Conservation (phyloP, 192 early-diverging fungal species). For the Haplosporangium gracile region DNA sequence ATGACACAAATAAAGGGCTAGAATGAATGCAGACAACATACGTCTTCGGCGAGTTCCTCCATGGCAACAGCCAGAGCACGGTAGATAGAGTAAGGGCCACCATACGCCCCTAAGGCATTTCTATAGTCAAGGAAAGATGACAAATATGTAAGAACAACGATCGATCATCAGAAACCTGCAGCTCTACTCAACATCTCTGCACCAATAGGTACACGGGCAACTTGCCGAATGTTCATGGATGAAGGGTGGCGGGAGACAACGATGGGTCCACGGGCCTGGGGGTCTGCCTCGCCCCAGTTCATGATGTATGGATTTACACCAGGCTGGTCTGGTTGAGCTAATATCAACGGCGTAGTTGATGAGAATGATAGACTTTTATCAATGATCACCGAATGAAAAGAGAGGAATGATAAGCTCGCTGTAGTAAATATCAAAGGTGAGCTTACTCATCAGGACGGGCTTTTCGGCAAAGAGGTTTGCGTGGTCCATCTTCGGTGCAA, state of each 20-base stretch:
- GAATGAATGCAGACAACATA: not conserved
- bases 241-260: conserved; percentile 80
- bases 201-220: not conserved
- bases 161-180: not conserved
- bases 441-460: conserved; percentile 1
- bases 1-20: not conserved
- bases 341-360: not conserved
- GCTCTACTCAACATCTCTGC: too few relatives aligned
- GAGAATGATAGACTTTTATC: not conserved
- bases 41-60: conserved; percentile 76
- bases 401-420: not conserved
- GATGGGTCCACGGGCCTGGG: conserved; percentile 81
- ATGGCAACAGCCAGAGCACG: conserved; percentile 91
- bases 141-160: not conserved
- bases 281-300: conserved; percentile 76
- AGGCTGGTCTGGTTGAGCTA: conserved; percentile 65
- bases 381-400: not conserved
- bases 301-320: conserved; percentile 81
- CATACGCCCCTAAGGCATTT: conserved; percentile 93
- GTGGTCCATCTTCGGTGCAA: not conserved
- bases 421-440: not conserved
- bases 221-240: conserved; percentile 76
- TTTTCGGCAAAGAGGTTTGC: not conserved
- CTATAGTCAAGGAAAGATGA: conserved; percentile 23
- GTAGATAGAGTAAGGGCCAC: conserved; percentile 91